Base-by-base conservation (phyloP, 2,329 filamentous ascomycete species). In the Ophiocordyceps camponoti-floridani region DNA sequence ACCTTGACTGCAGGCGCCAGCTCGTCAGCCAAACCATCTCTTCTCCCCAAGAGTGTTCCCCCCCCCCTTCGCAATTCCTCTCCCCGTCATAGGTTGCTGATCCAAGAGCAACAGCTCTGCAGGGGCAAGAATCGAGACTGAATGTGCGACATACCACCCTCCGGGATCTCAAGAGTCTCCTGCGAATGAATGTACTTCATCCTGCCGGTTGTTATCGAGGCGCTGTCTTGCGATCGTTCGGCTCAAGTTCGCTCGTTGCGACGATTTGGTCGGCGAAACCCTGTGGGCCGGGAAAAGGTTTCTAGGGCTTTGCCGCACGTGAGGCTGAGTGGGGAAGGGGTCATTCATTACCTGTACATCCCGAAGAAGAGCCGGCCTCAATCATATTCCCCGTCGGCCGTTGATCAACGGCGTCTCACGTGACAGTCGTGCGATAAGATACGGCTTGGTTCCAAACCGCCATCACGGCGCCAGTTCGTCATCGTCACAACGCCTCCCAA, bases 131-230 rank as follows among this genome's bases (percentile, higher is more conserved):
- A n/a, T n/a, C 14, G 11, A n/a, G 5, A 13, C 14, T 4, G 5
- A 9, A 37, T 13, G 31, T 1, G 14, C 53, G 58, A 84, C 85
- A 73, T 81, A 94, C 87, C 87, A 76, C 88, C 85, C 70, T 95
- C 86, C 64, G 93, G 91, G 72, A 98, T 86, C 63, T 81, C 78
- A 73, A 98, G 77, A 72, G 78, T 76, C 81, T 98, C 89, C 75
- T 89, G 77, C 65, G 86, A 94, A 79, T 95, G 87, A 75, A 98
- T 94, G 85, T 95, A 96, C 78, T 84, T 93, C 91, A 96, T 96
- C 73, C 84, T 95, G 83, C 73, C 71, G 69, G 66, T 37, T 66
- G 60, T 63, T 65, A 64, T 62, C 33, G 33, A 37, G 13, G 11
- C 33, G 33, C 33, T 16, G 5, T 37, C 16, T n/a, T 37, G 13